phyloP scores from a whole-genome alignment of 306 rosid species.

The Albizia julibrissin region DNA sequence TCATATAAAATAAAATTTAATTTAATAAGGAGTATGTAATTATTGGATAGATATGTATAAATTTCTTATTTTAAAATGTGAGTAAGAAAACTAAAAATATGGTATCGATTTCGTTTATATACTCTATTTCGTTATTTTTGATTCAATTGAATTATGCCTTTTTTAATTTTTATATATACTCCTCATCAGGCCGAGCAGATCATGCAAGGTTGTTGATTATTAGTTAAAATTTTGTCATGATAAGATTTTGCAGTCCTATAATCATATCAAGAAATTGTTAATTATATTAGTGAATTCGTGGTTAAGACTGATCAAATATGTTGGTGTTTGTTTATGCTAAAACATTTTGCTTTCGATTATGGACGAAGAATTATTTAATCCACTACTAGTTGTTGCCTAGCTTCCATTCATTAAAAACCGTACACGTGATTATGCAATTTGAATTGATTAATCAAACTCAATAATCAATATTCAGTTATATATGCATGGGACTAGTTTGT shows the following conservation, averaged over 20 bases:
- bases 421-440: constrained; percentile 29
- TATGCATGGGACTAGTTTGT: neutral
- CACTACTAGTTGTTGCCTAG: neutral
- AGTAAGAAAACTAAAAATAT: too few relatives aligned
- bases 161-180: too few relatives aligned
- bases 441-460: neutral
- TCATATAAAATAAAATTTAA: too few relatives aligned
- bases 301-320: neutral
- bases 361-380: neutral
- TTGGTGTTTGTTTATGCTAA: neutral
- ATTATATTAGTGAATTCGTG: too few relatives aligned
- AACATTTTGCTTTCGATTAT: neutral
- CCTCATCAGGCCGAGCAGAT: neutral
- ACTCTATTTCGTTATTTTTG: too few relatives aligned
- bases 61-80: too few relatives aligned
- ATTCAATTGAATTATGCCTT: too few relatives aligned
- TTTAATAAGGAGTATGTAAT: too few relatives aligned
- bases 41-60: too few relatives aligned
- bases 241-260: neutral
- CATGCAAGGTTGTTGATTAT: neutral
- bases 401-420: constrained; percentile 14
- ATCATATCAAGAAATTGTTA: neutral
- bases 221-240: neutral
- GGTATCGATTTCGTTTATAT: neutral
- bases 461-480: neutral